A percentile compares a stretch with the other conserved stretches of the same genome.
Conservation (phyloP, 75 land plant species). For the Pinus albicaulis region DNA sequence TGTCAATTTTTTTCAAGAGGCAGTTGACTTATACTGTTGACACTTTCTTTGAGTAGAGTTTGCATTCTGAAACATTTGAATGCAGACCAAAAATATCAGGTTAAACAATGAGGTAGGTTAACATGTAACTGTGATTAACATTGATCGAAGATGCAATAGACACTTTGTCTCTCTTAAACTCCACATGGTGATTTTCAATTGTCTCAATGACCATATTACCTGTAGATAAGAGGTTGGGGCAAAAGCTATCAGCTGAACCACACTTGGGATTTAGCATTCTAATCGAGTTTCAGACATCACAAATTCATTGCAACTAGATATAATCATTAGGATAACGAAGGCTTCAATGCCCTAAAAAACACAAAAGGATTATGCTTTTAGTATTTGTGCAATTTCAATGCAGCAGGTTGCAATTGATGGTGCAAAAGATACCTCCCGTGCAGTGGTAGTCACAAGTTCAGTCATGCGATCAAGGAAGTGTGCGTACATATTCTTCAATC, state of each 20-base stretch:
- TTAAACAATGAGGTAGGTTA: no score
- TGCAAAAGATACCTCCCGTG: constrained; percentile 1
- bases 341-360: neutral
- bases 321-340: neutral
- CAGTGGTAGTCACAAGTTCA: constrained; percentile 16
- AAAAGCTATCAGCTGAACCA: neutral
- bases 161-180: neutral
- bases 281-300: neutral
- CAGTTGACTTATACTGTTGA: no score
- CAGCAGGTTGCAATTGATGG: neutral
- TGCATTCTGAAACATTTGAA: no score
- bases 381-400: neutral
- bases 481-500: constrained; percentile 44
- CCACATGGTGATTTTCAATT: neutral
- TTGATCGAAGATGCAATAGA: neutral
- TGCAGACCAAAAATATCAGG: no score
- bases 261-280: neutral
- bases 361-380: neutral
- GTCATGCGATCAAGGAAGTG: constrained; percentile 57
- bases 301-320: neutral
- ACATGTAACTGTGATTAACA: no score
- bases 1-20: no score
- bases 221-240: constrained; percentile 40
- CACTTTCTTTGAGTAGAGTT: no score
- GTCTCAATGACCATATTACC: neutral